Evolutionary conservation across 208 protist species (phyloP), one percentile per base, ranked within the genome.

Genomic region (Crithidia brevicula): DNA sequence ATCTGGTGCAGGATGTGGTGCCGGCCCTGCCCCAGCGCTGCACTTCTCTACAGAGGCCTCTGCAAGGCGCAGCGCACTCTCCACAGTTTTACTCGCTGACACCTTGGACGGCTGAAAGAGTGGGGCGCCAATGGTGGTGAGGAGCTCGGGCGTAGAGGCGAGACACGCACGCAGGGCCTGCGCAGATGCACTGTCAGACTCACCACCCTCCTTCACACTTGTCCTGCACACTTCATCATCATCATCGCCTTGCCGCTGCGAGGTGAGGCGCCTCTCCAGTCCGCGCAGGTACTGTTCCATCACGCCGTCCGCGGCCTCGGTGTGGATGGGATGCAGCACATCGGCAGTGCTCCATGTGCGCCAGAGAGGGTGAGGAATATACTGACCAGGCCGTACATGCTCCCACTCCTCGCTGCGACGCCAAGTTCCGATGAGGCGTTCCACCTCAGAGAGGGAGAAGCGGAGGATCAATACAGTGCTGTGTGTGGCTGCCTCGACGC

Each of bases 371-470:
- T 86, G 72, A 28, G 34, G 62, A 34, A 77, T 43, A 57, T 89
- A 89, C n/a, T 52, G 34, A 40, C 56, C 61, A 3, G 54, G 49
- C 40, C 64, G 66, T 8, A 43, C 25, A 5, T 40, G 47, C 67
- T 86, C 83, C 58, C 61, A 71, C 38, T 86, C 79, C 45, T 71
- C 59, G 65, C 83, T 89, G 13, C 70, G 70, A 15, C 80, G 45
- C 83, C 83, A 89, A 33, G 70, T 59, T 23, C 67, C 73, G 58
- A 89, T 80, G 28, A 89, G 67, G 6, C 76, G 66, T 38, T 72
- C 67, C 56, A 89, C 83, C 43, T 89, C 83, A 18, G 68, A 56
- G 8, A 76, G 77, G 9, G 62, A 54, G 59, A 86, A 86, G 36
- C 80, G 67, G 9, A 89, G 23, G 7, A 67, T 50, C 11, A 85